Percentiles rank a stretch among this genome's conserved stretches.
These are phyloP conservation scores for Lepiota brunneoincarnata DNA, from an alignment of 768 basidiomycete species.

Conservation along the genomic window DNA sequence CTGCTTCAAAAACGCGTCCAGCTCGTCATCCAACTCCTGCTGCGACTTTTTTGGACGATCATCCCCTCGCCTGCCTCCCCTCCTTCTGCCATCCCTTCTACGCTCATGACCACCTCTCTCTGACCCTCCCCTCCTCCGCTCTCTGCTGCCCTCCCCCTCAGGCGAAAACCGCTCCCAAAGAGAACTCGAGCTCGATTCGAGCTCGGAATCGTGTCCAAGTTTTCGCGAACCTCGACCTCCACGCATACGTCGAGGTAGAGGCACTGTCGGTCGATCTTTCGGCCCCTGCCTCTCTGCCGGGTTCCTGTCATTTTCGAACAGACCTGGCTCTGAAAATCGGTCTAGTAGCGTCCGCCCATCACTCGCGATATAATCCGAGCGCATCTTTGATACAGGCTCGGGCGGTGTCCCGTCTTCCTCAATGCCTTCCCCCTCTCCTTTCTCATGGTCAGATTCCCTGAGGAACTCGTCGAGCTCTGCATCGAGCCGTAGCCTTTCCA, in stretches of 20 bases:
- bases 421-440: slow-evolving; percentile 13
- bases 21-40: slow-evolving; percentile 79
- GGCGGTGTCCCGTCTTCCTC: slow-evolving; percentile 22
- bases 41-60: slow-evolving; percentile 55
- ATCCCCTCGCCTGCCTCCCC: slow-evolving; percentile 25
- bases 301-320: slow-evolving; percentile 1
- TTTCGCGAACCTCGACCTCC: slow-evolving; percentile 19
- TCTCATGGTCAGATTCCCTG: slow-evolving; percentile 34
- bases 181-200: slow-evolving; percentile 7
- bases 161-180: slow-evolving; percentile 5
- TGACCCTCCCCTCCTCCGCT: slow-evolving; percentile 19
- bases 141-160: slow-evolving; percentile 13
- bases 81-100: slow-evolving; percentile 21
- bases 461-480: slow-evolving; percentile 71
- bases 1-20: slow-evolving; percentile 72
- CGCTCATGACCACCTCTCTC: slow-evolving; percentile 17
- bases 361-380: slow-evolving; percentile 56
- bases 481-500: slow-evolving; percentile 47
- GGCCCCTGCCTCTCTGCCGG: slow-evolving; percentile 2
- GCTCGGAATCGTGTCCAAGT: not conserved
- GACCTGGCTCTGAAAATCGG: slow-evolving; percentile 35
- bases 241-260: slow-evolving; percentile 41
- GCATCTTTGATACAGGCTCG: slow-evolving; percentile 64
- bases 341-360: slow-evolving; percentile 54
- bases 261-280: slow-evolving; percentile 37